Conservation (phyloP, 2,329 filamentous ascomycete species). For the Cylindrodendrum hubeiense region DNA sequence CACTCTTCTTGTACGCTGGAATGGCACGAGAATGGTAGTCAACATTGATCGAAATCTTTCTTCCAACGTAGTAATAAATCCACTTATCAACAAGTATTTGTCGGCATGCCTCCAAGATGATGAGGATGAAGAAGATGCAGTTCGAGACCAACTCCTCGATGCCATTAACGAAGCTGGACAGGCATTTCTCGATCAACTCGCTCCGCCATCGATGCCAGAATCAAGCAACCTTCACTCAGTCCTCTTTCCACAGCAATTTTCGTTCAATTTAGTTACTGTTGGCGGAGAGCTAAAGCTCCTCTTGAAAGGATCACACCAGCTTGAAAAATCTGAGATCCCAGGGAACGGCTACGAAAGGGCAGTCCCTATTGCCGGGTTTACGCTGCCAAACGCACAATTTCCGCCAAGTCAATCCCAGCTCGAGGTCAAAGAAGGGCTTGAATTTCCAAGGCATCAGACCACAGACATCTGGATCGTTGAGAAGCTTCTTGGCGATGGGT, state of each 20-base stretch:
- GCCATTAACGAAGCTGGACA: constrained; percentile 2
- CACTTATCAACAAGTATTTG: constrained; percentile 5
- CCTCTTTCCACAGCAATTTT: constrained; percentile 11
- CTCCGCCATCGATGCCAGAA: not conserved
- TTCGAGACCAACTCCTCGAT: constrained; percentile 6
- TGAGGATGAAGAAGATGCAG: constrained; percentile 5
- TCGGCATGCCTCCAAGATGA: not conserved
- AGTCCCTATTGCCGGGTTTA: constrained; percentile 1
- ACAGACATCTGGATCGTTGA: constrained; percentile 3
- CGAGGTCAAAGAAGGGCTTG: not conserved
- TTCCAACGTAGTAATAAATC: not conserved
- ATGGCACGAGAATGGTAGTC: constrained; percentile 3
- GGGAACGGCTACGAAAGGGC: not conserved
- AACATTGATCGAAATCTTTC: not conserved
- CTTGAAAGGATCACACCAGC: not conserved
- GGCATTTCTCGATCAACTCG: constrained; percentile 1
- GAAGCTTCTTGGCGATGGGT: constrained; percentile 3
- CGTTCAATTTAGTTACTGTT: constrained; percentile 3
- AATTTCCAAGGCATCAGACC: not conserved
- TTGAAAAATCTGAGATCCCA: not conserved
- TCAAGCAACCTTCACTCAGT: constrained; percentile 2
- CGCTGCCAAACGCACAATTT: not conserved
- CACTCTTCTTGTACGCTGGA: constrained; percentile 3
- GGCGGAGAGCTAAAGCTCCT: not conserved
- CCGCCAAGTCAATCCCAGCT: constrained; percentile 5